Evolutionary conservation across 768 basidiomycete species (phyloP).

Genomic region (Coprinellus micaceus): DNA sequence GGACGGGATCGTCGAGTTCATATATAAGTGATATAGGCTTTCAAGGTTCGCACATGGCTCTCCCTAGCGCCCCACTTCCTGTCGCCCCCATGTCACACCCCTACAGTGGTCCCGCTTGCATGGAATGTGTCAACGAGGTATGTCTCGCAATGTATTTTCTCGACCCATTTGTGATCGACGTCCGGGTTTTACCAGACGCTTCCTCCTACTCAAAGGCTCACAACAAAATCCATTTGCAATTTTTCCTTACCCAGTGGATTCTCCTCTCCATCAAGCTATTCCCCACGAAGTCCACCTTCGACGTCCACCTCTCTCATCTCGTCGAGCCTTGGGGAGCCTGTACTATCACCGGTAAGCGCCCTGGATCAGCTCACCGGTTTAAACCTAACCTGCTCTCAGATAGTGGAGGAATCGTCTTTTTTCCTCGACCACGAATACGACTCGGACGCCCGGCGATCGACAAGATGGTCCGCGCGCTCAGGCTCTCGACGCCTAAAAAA

Average conservation of each 20-base stretch:
- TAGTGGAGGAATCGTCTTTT: constrained; percentile 1
- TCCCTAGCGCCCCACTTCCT: not conserved
- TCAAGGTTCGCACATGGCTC: not conserved
- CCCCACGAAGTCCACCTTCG: not conserved
- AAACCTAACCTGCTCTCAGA: not conserved
- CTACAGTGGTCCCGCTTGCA: not conserved
- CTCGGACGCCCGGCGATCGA: not conserved
- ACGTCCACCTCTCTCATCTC: not conserved
- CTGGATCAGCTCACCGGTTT: not conserved
- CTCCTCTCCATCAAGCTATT: not conserved
- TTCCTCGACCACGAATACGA: constrained; percentile 3
- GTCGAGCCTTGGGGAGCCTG: not conserved
- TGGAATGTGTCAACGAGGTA: constrained; percentile 1
- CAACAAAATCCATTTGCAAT: not conserved
- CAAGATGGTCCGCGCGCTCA: not conserved
- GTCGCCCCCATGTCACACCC: not conserved
- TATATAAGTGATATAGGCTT: not conserved
- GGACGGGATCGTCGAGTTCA: not conserved
- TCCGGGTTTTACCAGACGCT: not conserved
- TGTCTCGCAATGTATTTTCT: not conserved
- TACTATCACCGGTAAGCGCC: not conserved
- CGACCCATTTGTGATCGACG: not conserved
- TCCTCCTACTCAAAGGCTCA: not conserved
- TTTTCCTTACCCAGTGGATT: constrained; percentile 1
- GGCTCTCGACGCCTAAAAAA: not conserved